Evolutionary conservation across 495 filamentous ascomycete species (phyloP).

Genomic region (Xylaria scruposa): DNA sequence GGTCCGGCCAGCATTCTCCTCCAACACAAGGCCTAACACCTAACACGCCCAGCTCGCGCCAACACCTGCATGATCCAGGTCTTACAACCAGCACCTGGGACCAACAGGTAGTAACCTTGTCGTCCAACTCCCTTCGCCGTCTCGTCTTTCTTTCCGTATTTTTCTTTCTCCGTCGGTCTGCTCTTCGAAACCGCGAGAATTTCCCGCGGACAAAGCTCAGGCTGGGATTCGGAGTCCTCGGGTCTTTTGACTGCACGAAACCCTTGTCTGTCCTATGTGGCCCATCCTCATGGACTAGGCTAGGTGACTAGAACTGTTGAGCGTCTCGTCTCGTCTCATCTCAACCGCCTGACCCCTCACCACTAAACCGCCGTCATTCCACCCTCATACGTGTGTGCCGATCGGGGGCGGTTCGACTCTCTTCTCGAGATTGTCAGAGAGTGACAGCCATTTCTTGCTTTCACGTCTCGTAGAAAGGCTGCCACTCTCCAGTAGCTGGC

Average conservation of each 20-base stretch:
- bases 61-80: constrained; percentile 14
- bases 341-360: constrained; percentile 19
- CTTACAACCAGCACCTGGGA: background rate
- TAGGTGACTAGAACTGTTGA: constrained; percentile 11
- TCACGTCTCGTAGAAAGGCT: constrained; percentile 20
- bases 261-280: constrained; percentile 9
- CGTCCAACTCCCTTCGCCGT: background rate
- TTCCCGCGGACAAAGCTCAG: background rate
- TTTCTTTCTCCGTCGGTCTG: background rate
- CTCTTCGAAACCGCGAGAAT: background rate
- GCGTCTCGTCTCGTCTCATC: constrained; percentile 10
- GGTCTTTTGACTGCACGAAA: constrained; percentile 9
- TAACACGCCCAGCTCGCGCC: constrained; percentile 12
- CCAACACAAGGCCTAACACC: constrained; percentile 18
- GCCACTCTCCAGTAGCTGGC: constrained; percentile 26
- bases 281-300: constrained; percentile 26
- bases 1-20: background rate
- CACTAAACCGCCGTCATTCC: constrained; percentile 18
- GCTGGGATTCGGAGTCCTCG: background rate
- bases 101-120: constrained; percentile 19
- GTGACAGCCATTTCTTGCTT: constrained; percentile 23
- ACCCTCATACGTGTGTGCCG: constrained; percentile 27
- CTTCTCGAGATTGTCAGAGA: constrained; percentile 21
- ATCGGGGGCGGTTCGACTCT: constrained; percentile 13
- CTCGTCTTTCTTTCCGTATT: background rate